Base-by-base conservation (phyloP, 306 rosid species). In the cucumber (Cucumis sativus) region DNA sequence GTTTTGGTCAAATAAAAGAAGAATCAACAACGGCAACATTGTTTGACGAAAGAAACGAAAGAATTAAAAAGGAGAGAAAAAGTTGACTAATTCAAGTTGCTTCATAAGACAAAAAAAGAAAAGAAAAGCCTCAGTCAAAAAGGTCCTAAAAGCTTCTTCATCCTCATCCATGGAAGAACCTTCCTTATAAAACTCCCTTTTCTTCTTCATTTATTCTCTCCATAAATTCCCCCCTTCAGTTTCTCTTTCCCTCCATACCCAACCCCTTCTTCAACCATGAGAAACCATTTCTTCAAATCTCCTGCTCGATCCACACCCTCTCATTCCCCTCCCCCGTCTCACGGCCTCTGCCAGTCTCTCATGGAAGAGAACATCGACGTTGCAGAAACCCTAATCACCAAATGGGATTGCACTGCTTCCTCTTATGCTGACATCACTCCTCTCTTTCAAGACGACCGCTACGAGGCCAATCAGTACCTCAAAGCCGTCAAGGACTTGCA, bases 381-480 rank as follows among this genome's bases (percentile, higher is more conserved):
- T 18, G 98, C 96, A 23, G 88, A 83, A 23, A 30, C 84, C 15
- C 59, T 90, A 2, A 86, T 94, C 18, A 70, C 78, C 0, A 88
- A 86, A 55, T 92, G 97, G 97, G 89, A 88, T 23, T 47, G 81
- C 0, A 49, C 83, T 40, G 15, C 74, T 8, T 82, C 84, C 2
- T 25, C 77, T 3, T 61, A 62, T 23, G 65, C 79, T 2, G 71
- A 40, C 4, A 6, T 84, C 20, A 16, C 77, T 8, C 75, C 87
- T 30, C 86, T 90, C 18, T 90, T 91, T 86, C 62, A 16, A 18
- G 90, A 82, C 45, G 81, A 87, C 11, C 91, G 90, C 18, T 79
- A 72, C 0, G 97, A 95, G 68, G 97, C 96, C 47, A 84, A 59
- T 74, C 87, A 74, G 72, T 95, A 88, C 71, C 86, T 95, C 21